Percentiles rank a stretch among this genome's conserved stretches.
Conservation (phyloP, 352 stramenopile genomes). For the Phytophthora foliorum region DNA sequence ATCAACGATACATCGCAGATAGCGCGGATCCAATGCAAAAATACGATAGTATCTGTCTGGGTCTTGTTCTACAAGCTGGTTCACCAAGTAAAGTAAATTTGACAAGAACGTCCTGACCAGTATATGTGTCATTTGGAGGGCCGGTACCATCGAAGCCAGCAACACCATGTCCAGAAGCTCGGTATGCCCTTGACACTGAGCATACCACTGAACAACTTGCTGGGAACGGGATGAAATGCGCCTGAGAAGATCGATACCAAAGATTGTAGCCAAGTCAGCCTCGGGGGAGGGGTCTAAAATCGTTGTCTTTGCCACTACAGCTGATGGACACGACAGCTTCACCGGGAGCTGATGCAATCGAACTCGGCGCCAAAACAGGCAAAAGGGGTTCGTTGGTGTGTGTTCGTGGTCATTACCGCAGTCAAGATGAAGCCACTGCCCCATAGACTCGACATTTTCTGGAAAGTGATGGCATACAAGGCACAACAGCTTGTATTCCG, state of each 20-base stretch:
- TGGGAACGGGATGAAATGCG: constrained; percentile 5
- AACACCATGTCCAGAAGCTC: constrained; percentile 27
- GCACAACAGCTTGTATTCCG: constrained; percentile 25
- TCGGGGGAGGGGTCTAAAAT: constrained; percentile 20
- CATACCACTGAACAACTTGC: constrained; percentile 14
- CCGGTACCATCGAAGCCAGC: constrained; percentile 16
- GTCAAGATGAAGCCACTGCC: constrained; percentile 4
- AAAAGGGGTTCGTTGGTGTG: constrained; percentile 10
- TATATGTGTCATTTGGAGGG: constrained; percentile 28
- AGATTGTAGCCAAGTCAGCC: constrained; percentile 7
- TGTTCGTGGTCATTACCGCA: not conserved
- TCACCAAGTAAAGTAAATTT: constrained; percentile 27
- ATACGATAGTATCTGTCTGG: constrained; percentile 17
- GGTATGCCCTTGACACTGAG: constrained; percentile 17
- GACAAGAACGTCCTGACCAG: constrained; percentile 23
- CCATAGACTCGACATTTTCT: constrained; percentile 12
- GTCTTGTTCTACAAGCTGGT: constrained; percentile 9
- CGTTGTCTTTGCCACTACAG: constrained; percentile 4
- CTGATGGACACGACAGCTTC: constrained; percentile 4
- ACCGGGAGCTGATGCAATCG: constrained; percentile 12
- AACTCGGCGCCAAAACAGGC: constrained; percentile 22
- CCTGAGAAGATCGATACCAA: constrained; percentile 24
- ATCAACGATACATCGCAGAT: constrained; percentile 35
- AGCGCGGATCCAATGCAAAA: constrained; percentile 29
- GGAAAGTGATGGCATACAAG: constrained; percentile 16